Evolutionary conservation across 495 filamentous ascomycete genomes (phyloP).

Genomic region (Aspergillus hancockii): DNA sequence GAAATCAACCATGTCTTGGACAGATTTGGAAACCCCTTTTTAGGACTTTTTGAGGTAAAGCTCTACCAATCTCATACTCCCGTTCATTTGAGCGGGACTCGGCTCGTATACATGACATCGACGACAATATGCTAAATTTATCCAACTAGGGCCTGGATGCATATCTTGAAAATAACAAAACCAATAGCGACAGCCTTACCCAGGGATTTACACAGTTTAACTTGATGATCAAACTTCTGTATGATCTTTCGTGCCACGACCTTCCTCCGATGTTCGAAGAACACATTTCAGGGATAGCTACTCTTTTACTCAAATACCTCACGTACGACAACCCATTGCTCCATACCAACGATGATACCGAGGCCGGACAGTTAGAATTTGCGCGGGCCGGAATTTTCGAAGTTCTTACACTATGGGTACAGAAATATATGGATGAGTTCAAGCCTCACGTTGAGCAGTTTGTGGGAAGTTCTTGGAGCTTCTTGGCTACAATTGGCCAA

Average conservation of each 20-base stretch:
- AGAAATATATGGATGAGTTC: conserved; percentile 95
- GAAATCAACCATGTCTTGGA: conserved; percentile 93
- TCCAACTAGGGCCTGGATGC: conserved; percentile 66
- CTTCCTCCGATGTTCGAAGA: conserved; percentile 91
- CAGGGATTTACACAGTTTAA: conserved; percentile 80
- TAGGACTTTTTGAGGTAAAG: conserved; percentile 70
- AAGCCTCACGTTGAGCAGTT: conserved; percentile 74
- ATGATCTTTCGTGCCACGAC: conserved; percentile 95
- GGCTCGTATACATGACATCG: no score
- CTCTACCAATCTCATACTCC: conserved; percentile 1
- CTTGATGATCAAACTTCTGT: conserved; percentile 85
- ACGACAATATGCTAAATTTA: conserved; percentile 12
- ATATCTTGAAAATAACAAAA: conserved; percentile 71
- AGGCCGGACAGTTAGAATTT: conserved; percentile 78
- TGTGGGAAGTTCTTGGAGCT: conserved; percentile 83
- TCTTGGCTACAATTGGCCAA: conserved; percentile 81
- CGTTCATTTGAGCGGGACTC: no score
- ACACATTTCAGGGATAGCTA: conserved; percentile 71
- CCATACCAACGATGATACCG: conserved; percentile 79
- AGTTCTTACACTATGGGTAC: conserved; percentile 77
- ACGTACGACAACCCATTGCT: conserved; percentile 82
- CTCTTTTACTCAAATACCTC: conserved; percentile 88
- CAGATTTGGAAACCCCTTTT: conserved; percentile 79
- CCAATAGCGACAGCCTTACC: conserved; percentile 70
- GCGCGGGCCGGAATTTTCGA: conserved; percentile 93